A percentile compares a stretch with the other conserved stretches of the same genome.
These are phyloP conservation scores for Trichoderma aggressivum DNA, from an alignment of 2,329 filamentous ascomycete genomes.

Conservation along the genomic window DNA sequence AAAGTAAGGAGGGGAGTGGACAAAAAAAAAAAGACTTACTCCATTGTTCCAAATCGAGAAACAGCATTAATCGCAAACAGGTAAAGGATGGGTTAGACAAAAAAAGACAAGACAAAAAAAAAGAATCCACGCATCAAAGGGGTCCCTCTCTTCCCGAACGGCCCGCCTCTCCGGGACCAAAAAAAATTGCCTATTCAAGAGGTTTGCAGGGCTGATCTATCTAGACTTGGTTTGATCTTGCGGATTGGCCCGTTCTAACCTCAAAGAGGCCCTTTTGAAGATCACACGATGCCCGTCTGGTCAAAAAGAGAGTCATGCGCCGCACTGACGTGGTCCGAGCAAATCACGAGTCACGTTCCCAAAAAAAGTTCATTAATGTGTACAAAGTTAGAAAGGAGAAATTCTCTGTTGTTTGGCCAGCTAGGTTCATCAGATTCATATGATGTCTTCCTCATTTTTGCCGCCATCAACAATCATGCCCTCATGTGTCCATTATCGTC, in stretches of 20 bases:
- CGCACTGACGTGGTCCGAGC: neutral
- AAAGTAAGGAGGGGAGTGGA: neutral
- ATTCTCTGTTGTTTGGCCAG: slow-evolving; percentile 16
- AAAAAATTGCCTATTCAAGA: slow-evolving; percentile 15
- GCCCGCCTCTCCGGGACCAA: neutral
- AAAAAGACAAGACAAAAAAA: neutral
- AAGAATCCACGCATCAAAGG: neutral
- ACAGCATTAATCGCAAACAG: slow-evolving; percentile 10
- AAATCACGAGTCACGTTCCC: neutral
- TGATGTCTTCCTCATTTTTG: slow-evolving; percentile 15
- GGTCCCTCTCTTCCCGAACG: neutral
- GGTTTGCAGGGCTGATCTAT: slow-evolving; percentile 8
- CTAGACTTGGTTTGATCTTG: neutral
- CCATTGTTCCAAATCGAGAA: neutral
- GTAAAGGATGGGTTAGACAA: slow-evolving; percentile 7
- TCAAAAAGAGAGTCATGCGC: neutral
- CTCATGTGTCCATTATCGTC: slow-evolving; percentile 23
- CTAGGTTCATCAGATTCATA: slow-evolving; percentile 20
- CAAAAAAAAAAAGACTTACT: neutral
- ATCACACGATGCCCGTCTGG: neutral
- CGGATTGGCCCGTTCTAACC: slow-evolving; percentile 10
- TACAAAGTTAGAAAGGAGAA: slow-evolving; percentile 19
- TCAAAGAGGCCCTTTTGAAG: slow-evolving; percentile 3
- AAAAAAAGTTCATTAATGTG: neutral
- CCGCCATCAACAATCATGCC: slow-evolving; percentile 20